These are phyloP conservation scores for Tanacetum coccineum DNA, from an alignment of 129 eudicot species.

Conservation along the genomic window DNA sequence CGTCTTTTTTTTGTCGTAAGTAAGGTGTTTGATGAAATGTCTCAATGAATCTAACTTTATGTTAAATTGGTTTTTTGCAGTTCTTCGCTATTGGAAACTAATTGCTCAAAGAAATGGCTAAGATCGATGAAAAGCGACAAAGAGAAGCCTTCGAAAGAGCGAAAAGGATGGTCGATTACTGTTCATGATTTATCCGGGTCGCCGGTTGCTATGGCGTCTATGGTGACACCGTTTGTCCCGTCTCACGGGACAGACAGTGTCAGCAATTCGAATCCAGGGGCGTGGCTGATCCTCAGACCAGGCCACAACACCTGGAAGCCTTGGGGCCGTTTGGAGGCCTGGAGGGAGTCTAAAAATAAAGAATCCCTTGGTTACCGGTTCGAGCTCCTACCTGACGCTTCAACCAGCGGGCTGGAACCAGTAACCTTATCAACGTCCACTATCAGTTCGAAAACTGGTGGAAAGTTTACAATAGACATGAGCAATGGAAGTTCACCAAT, in stretches of 20 bases:
- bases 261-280: slow-evolving; percentile 86
- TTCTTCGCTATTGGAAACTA: slow-evolving; percentile 56
- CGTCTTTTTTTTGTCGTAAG: background rate
- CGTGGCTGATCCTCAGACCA: slow-evolving; percentile 92
- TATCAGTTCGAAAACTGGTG: slow-evolving; percentile 51
- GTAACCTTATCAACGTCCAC: slow-evolving; percentile 50
- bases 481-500: slow-evolving; percentile 51
- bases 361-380: slow-evolving; percentile 70
- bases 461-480: slow-evolving; percentile 68
- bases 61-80: slow-evolving; percentile 31
- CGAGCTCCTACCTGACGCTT: slow-evolving; percentile 70
- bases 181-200: slow-evolving; percentile 94
- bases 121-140: slow-evolving; percentile 33
- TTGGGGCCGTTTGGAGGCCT: slow-evolving; percentile 95
- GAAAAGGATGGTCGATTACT: slow-evolving; percentile 96
- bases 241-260: slow-evolving; percentile 70
- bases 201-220: slow-evolving; percentile 94
- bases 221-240: slow-evolving; percentile 96
- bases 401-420: slow-evolving; percentile 45
- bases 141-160: slow-evolving; percentile 52
- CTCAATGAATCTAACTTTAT: background rate
- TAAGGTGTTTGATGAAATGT: slow-evolving; percentile 24
- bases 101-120: slow-evolving; percentile 58
- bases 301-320: slow-evolving; percentile 91
- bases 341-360: slow-evolving; percentile 51